Evolutionary conservation across 1,284 basidiomycete species (phyloP), one percentile per base, ranked within the genome.

Genomic region (Ceraceosorus bombacis): DNA sequence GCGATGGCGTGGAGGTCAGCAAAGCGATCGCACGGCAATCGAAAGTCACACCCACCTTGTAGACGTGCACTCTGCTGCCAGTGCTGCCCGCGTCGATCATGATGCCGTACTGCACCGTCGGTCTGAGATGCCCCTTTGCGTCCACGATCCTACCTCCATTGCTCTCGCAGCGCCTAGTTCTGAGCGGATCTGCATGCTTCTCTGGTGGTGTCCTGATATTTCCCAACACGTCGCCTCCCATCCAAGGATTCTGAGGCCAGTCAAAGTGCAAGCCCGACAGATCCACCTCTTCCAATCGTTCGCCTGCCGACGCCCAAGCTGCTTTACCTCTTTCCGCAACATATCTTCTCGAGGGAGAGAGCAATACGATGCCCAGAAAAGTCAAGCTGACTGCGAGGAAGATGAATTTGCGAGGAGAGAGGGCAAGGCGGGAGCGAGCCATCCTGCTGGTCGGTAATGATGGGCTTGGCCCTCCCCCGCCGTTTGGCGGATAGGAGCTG

Each of bases 61-160:
- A 97, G 37, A 97, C 85, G 82, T 98, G 94, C 72, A 98, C 93
- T 13, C 94, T 86, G 1, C 92, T 95, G 17, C 94, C 94, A 0
- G 92, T 96, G 46, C 92, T 96, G 13, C 94, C 95, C 0, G 95
- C 94, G 78, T 98, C 94, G 78, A 98, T 90, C 85, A 97, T 96
- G 71, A 98, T 84, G 0, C 90, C 92, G 78, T 89, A 98, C 78
- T 96, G 91, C 13, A 77, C 72, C 27, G 73, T 51, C 5, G 71
- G 74, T n/a, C 72, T 61, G 4, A 60, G 63, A 37, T 58, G 60
- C 54, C 72, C 69, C 9, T 67, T 62, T 43, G 58, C 54, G 43
- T 73, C 73, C 13, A 63, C 41, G 48, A 43, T 17, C 49, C 41
- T 41, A 10, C 58, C 64, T 3, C 59, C 52, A 39, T 61, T 64